These are phyloP conservation scores for Arachis stenosperma DNA, from an alignment of 306 rosid species.

Conservation along the genomic window DNA sequence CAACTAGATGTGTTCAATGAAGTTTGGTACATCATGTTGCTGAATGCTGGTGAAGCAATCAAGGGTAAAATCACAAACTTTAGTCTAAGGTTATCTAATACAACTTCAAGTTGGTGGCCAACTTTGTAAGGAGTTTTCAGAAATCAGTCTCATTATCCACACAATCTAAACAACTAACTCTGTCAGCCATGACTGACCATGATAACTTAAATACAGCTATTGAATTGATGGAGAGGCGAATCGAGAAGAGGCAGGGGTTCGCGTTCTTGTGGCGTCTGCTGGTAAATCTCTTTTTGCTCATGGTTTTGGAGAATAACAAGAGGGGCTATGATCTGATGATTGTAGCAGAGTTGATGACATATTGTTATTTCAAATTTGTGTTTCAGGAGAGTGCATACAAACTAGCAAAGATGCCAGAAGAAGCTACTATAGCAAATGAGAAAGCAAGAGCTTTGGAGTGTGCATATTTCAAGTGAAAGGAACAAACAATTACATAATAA, in stretches of 20 bases:
- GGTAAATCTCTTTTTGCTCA: slow-evolving; percentile 45
- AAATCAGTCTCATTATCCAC: too few relatives aligned
- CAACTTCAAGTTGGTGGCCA: too few relatives aligned
- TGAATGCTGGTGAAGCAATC: slow-evolving; percentile 58
- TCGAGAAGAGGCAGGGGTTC: slow-evolving; percentile 60
- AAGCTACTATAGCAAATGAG: slow-evolving; percentile 50
- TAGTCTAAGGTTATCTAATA: neutral
- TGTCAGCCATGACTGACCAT: neutral
- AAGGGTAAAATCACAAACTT: slow-evolving; percentile 55
- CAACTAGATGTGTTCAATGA: slow-evolving; percentile 85
- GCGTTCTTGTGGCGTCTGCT: slow-evolving; percentile 79
- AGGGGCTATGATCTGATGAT: neutral
- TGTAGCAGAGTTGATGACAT: neutral
- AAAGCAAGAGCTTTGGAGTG: slow-evolving; percentile 60
- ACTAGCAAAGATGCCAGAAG: slow-evolving; percentile 54
- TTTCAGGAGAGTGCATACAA: slow-evolving; percentile 63
- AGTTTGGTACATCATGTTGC: slow-evolving; percentile 74
- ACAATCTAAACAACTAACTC: neutral
- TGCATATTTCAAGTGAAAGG: slow-evolving; percentile 46
- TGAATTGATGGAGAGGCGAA: slow-evolving; percentile 59
- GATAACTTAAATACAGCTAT: slow-evolving; percentile 50
- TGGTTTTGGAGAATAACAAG: neutral
- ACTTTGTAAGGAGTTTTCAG: too few relatives aligned
- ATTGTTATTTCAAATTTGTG: neutral
- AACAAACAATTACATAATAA: slow-evolving; percentile 25